Evolutionary conservation across 208 protist genomes (phyloP), one percentile per base, ranked within the genome.

Genomic region (Angomonas deanei): DNA sequence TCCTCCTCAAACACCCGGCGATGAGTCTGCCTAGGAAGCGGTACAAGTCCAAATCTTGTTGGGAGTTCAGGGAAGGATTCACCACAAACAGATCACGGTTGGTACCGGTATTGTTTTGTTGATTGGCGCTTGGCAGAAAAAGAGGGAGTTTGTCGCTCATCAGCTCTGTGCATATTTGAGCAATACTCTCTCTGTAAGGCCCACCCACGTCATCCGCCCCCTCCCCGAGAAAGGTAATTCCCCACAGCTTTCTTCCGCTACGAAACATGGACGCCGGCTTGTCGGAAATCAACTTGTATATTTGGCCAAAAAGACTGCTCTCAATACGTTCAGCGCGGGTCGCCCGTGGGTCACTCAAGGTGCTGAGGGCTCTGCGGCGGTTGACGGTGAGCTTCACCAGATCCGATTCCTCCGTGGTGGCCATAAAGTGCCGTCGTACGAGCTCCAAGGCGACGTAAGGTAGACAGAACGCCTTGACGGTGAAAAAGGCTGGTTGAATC

Each of bases 191-290:
- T 50, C 92, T 80, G 61, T 97, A 98, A 0, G 92, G 92, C 0
- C 94, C 94, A 30, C 94, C 94, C 13, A 97, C 91, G 65, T 98
- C 94, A 54, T 97, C 92, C 13, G 92, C 92, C 24, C 92, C 92
- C 59, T 97, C 92, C 26, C 92, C 92, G 47, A 87, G 64, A 70
- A 97, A 96, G 24, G 72, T 53, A 31, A 96, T 90, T 13, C 74
- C 72, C 90, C 92, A 97, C 53, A 97, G 72, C 54, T 92, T 91
- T 58, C 82, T 85, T 34, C 42, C 86, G 11, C 86, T 92, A 42
- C 68, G 68, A 64, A 93, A 97, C n/a, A 94, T 60, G 31, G 54
- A 58, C 3, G 69, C 30, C 23, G 65, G 46, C 64, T 92, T 92
- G 5, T 65, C 57, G 19, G 61, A 56, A 6, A 97, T 67, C 1